Evolutionary conservation across 371 early-diverging fungal genomes (phyloP), one percentile per base, ranked within the genome.

Genomic region (Lichtheimia hyalospora): DNA sequence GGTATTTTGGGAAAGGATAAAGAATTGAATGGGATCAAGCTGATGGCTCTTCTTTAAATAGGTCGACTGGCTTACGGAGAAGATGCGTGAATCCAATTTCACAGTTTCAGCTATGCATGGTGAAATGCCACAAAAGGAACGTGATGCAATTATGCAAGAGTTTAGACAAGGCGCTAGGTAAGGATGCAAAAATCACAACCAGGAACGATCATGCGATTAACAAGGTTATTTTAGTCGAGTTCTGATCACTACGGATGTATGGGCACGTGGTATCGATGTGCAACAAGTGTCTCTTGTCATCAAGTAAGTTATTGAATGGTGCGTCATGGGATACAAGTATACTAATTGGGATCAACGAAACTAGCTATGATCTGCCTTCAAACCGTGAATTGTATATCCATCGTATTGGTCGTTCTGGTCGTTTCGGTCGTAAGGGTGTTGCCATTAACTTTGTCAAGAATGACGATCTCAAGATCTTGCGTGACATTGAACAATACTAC

Each of bases 61-160:
- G 78, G 98, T 97, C 57, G 97, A 98, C 72, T 97, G 94, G 92
- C 77, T 99, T 59, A 95, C 98, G 48, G 95, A 95, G 64, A 90
- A 95, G 73, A 92, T 99, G 89, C 84, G 89, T 58, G 90, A 88
- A 66, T 86, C 90, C 49, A 92, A 93, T 69, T 99, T 98, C 73
- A 96, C 99, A 15, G 99, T 99, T 50, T 94, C 96, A 28, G 88
- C 97, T 49, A 96, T 99, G 94, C 98, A 99, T 81, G 96, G 98
- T 73, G 99, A 99, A 56, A 97, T 97, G 90, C 89, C 90, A 34
- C 96, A 96, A 84, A 87, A 87, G 53, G 92, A 96, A 70, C 88
- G 97, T 62, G 91, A 92, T 70, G 84, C 88, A 46, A 94, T 95
- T 69, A 91, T 97, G 92, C 85, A 90, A 53, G 93, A 94, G 73